Base-by-base conservation (phyloP, 1,139 yeast genomes). In the Hyphopichia khmerensis region DNA sequence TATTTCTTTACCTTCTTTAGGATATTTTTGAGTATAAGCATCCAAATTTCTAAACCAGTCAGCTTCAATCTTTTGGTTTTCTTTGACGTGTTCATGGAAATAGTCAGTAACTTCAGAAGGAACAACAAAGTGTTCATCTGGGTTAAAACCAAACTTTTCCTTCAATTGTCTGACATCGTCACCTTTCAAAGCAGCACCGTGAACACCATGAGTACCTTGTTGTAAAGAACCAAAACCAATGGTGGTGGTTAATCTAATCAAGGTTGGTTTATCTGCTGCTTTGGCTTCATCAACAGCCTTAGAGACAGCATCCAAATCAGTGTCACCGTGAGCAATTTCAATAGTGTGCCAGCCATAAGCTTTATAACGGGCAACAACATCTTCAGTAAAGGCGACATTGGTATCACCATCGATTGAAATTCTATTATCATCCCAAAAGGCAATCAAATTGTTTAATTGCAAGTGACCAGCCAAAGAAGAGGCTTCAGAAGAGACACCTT, bases 371-470 rank as follows among this genome's bases (percentile, higher is more conserved):
- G 76, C 78, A 53, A 78, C 62, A 40, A 95, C 99, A 62, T 95
- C 88, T 77, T 93, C 99, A 51, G 96, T 89, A 82, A 95, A 93
- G 50, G 99, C 90, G 52, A 84, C 82, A 53, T 80, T 75, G 62
- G 96, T 95, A 69, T 80, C 76, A 75, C 99, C 99, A 66, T 93
- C 99, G 65, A 93, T 93, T 60, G 99, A 86, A 75, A 93, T 91
- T 67, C 83, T 85, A 85, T 93, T 93, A 75, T 90, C 96, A 66
- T 93, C 99, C 84, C 95, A 95, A 74, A 93, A 84, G 46, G 95
- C 90, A 68, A 93, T 89, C 74, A 93, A 81, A 78, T 91, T 91
- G 67, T 90, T 90, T 67, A 93, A 84, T 76, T 90, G 80, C 69
- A 93, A 79, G 75, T 93, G 99, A 61, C 99, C 99, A 52, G 99